Conservation (phyloP, 768 basidiomycete species). For the Phlegmacium glaucopus region DNA sequence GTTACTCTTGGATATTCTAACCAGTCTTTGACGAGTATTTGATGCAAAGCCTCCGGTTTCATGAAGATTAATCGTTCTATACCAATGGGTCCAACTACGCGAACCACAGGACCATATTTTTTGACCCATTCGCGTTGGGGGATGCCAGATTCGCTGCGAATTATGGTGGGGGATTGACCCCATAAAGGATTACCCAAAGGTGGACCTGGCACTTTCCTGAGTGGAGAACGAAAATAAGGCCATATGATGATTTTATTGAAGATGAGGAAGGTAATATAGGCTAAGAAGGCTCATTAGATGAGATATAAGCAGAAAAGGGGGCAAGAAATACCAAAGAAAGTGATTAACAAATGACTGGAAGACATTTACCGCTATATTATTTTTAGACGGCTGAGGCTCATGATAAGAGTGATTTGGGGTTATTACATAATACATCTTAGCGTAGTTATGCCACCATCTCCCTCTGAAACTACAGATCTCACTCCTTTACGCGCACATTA, state of each 20-base stretch:
- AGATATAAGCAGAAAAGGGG: not conserved
- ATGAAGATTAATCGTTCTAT: slow-evolving; percentile 43
- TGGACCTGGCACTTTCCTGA: slow-evolving; percentile 25
- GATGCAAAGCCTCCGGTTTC: slow-evolving; percentile 41
- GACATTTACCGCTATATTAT: too few relatives aligned
- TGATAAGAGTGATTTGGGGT: too few relatives aligned
- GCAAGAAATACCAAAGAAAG: not conserved
- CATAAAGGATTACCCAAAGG: slow-evolving; percentile 22
- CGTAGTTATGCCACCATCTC: too few relatives aligned
- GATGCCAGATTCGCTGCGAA: slow-evolving; percentile 37
- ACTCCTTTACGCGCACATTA: slow-evolving; percentile 95
- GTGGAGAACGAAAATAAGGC: slow-evolving; percentile 27
- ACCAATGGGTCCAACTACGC: slow-evolving; percentile 42
- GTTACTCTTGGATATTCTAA: slow-evolving; percentile 41
- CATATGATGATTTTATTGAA: slow-evolving; percentile 21
- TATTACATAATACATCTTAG: too few relatives aligned
- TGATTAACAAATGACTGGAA: not conserved
- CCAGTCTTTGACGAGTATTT: slow-evolving; percentile 43
- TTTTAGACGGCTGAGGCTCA: too few relatives aligned
- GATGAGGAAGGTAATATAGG: not conserved
- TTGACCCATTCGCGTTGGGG: slow-evolving; percentile 46
- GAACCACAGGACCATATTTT: slow-evolving; percentile 39
- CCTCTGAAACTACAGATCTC: slow-evolving; percentile 34
- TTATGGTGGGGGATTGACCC: slow-evolving; percentile 39
- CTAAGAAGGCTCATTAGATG: slow-evolving; percentile 5